Base-by-base conservation (phyloP, 495 filamentous ascomycete genomes). In the Podospora anserina region DNA sequence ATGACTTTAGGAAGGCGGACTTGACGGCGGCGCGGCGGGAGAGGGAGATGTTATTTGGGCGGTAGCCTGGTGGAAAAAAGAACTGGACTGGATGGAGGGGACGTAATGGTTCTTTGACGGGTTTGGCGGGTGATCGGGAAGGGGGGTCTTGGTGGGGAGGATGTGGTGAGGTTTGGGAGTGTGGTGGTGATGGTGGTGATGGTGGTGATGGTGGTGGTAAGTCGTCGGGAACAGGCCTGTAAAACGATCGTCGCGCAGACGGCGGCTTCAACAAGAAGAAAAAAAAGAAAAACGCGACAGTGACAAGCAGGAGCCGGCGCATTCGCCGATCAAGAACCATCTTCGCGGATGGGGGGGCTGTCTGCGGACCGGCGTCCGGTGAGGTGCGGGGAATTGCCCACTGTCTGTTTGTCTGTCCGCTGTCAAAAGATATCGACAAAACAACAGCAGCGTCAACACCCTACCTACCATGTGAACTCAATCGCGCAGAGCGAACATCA, bases 1-100 rank as follows among this genome's bases (percentile, higher is more conserved):
- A 96, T 3, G 87, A 83, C 74, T 90, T 90, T 26, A 82, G 68
- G 69, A 94, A 92, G 9, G 86, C 87, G 53, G 85, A 75, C 70
- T 87, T 88, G 7, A 96, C 88, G 13, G 74, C 77, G 13, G 74
- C 65, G 11, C 72, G 67, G 4, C 77, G 77, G 59, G 59, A 30
- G 13, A 18, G 5, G 68, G 53, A 11, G 55, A 23, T 27, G 75
- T 75, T 2, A 70, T 71, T 54, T 69, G 56, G 68, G 70, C 73
- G 75, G 44, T 78, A 76, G 34, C 67, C 49, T 6, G 71, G 65
- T 68, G 81, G 81, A 23, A 64, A 64, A 70, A 82, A 73, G 13
- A 70, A 72, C 3, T 80, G 81, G 6, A 83, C 57, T 70, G 63
- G 2, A 64, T 74, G 27, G 77, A 78, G 5, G 27, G 20, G 73